Base-by-base conservation (phyloP, 2,329 filamentous ascomycete genomes). In the Tolypocladium endophyticum region DNA sequence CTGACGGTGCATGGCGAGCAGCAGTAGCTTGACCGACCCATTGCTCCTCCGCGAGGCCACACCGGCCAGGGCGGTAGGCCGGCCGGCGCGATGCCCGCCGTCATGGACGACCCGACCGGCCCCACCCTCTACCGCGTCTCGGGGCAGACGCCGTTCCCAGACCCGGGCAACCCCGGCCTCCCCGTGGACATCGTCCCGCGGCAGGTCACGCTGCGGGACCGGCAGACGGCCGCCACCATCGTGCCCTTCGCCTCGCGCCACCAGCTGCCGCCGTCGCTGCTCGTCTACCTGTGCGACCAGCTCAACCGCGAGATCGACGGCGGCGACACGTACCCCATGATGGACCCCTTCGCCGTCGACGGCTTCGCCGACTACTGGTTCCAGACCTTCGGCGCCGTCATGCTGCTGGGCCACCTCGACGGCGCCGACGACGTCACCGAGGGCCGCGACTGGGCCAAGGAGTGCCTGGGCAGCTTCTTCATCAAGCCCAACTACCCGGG, bases 401-500 rank as follows among this genome's bases (percentile, higher is more conserved):
- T 96, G 90, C 79, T 96, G 28, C 79, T 94, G 50, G 91, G 92
- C 60, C 85, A 87, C 67, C 85, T 93, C 60, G 82, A 84, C 57
- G 81, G 80, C 60, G 76, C 82, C 33, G 81, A 84, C 59, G 85
- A 87, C 60, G 73, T 83, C 61, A 67, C 79, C 66, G 74, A 86
- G 74, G 73, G 80, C 73, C 78, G 79, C 64, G 89, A 93, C 73
- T 96, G 92, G 91, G 83, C 85, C 64, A 87, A 86, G 69, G 81
- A 88, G 67, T 96, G 91, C 68, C 77, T 96, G 52, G 92, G 92
- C 60, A 95, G 90, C 75, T 96, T 96, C 75, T 95, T 94, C 75
- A 89, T 96, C 79, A 92, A 94, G 76, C 91, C 92, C 55, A 96
- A 96, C 74, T 96, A 96, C 72, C 91, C 92, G 0, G 92, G 92